phyloP scores from a whole-genome alignment of 2,329 filamentous ascomycete species.

The Clathrospora elynae region DNA sequence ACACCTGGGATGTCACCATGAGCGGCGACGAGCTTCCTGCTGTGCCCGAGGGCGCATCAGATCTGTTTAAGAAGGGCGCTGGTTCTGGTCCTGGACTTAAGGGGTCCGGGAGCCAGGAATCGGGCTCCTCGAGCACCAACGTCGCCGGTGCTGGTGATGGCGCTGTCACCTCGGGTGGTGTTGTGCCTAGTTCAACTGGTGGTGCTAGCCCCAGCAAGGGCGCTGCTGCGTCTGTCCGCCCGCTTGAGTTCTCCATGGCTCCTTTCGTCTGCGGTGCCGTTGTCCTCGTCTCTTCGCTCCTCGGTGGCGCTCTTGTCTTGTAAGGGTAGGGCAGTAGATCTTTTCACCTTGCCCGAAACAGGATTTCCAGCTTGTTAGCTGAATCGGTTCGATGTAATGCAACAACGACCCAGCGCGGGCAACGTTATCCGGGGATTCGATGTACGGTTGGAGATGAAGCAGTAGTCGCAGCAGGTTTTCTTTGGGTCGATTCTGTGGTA shows the following conservation, averaged over 20 bases:
- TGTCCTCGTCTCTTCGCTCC: constrained; percentile 58
- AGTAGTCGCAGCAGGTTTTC: too few species aligned
- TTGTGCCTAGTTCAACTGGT: constrained; percentile 28
- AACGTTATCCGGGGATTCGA: constrained; percentile 21
- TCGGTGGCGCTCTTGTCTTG: constrained; percentile 58
- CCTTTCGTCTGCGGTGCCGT: constrained; percentile 59
- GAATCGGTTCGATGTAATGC: constrained; percentile 23
- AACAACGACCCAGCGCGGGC: constrained; percentile 40
- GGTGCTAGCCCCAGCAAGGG: constrained; percentile 38
- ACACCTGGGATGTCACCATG: constrained; percentile 61
- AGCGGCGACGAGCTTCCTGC: constrained; percentile 58
- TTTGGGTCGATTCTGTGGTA: not conserved
- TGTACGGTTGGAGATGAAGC: too few species aligned
- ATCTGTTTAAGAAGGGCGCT: constrained; percentile 64
- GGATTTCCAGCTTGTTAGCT: not conserved
- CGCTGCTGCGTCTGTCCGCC: constrained; percentile 53
- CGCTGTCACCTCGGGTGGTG: constrained; percentile 48
- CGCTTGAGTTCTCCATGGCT: constrained; percentile 55
- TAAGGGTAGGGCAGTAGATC: constrained; percentile 11
- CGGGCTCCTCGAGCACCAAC: constrained; percentile 54
- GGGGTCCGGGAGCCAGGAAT: constrained; percentile 61
- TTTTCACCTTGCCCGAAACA: not conserved
- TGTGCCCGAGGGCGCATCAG: constrained; percentile 60
- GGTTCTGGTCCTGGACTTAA: constrained; percentile 62
- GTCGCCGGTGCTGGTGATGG: constrained; percentile 58